Conservation (phyloP, 2,329 filamentous ascomycete species). For the Ceratocystis eucalypticola region DNA sequence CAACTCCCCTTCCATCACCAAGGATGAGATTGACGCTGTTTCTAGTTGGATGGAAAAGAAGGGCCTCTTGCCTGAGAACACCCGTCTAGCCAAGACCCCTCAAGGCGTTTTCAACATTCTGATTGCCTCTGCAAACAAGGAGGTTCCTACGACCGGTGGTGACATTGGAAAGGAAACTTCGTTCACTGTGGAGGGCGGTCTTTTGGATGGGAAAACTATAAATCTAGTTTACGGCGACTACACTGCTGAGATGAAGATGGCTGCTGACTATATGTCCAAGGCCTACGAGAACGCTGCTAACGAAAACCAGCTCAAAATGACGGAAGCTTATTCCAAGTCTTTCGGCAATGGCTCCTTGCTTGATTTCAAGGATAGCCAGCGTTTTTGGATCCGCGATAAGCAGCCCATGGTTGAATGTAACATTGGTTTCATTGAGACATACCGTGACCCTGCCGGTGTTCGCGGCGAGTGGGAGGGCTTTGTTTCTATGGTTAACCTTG, state of each 20-base stretch:
- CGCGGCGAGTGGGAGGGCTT: slow-evolving; percentile 80
- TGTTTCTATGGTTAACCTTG: slow-evolving; percentile 45
- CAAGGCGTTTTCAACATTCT: slow-evolving; percentile 56
- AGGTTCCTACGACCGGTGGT: slow-evolving; percentile 47
- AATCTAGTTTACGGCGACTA: slow-evolving; percentile 65
- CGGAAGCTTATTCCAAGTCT: slow-evolving; percentile 58
- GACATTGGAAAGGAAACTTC: slow-evolving; percentile 54
- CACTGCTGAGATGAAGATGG: slow-evolving; percentile 53
- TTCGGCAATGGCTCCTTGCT: slow-evolving; percentile 62
- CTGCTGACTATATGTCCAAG: slow-evolving; percentile 52
- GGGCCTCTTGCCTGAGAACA: slow-evolving; percentile 62
- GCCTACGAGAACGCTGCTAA: slow-evolving; percentile 59
- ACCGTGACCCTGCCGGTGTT: slow-evolving; percentile 68
- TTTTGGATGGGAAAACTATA: slow-evolving; percentile 52
- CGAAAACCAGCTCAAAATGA: slow-evolving; percentile 60
- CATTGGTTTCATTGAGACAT: slow-evolving; percentile 75
- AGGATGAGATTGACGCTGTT: slow-evolving; percentile 59
- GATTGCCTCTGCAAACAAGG: slow-evolving; percentile 54
- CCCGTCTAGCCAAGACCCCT: slow-evolving; percentile 53
- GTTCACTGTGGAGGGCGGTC: slow-evolving; percentile 46
- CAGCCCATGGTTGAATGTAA: slow-evolving; percentile 68
- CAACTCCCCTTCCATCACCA: slow-evolving; percentile 57
- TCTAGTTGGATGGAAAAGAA: slow-evolving; percentile 62
- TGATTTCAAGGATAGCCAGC: slow-evolving; percentile 67
- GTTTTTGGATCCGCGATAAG: slow-evolving; percentile 72